Base-by-base conservation (phyloP, 257 asterid genomes). In the Buddleja alternifolia region DNA sequence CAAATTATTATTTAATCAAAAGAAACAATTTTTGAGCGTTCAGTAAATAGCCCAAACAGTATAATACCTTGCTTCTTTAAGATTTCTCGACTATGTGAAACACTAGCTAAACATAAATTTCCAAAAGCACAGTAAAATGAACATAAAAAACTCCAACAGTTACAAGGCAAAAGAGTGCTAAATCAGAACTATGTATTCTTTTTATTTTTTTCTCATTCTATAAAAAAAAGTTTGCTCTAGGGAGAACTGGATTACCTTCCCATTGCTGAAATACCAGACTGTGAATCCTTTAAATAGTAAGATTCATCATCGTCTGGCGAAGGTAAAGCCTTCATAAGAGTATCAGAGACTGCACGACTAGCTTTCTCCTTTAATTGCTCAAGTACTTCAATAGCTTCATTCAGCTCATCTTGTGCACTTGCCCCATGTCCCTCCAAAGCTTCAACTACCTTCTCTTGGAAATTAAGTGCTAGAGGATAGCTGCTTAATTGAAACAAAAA, bases 361-460 rank as follows among this genome's bases (percentile, higher is more conserved):
- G 81, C 89, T 78, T 85, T 90, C 68, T 68, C 70, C 86, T 80
- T 87, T 46, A 93, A 68, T n/a, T 85, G 83, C 54, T 87, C 88
- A 50, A 90, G 86, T 50, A 86, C 73, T 71, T 48, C 60, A 36
- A 60, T 64, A 55, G 97, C 99, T 84, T 88, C 97, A 34, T 80
- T 74, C 64, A 81, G 84, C 75, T 93, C 94, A 14, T 90, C 94
- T 75, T 79, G 65, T 39, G 89, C 95, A 51, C 86, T 82, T 24
- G 86, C 82, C 29, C 97, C 96, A 4, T 88, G 97, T 42, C 84
- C 90, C 75, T 85, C 88, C 90, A 89, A 84, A 67, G 88, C 86
- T 74, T 90, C 96, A n/a, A 90, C 79, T 46, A 74, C 99, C 69
- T 87, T 83, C 86, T 93, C 90, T 64, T 90, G 99, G 64, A 88